A percentile compares a stretch with the other conserved stretches of the same genome.
Conservation (phyloP, 148 eudicot genomes). For the Vaccinium darrowii region DNA sequence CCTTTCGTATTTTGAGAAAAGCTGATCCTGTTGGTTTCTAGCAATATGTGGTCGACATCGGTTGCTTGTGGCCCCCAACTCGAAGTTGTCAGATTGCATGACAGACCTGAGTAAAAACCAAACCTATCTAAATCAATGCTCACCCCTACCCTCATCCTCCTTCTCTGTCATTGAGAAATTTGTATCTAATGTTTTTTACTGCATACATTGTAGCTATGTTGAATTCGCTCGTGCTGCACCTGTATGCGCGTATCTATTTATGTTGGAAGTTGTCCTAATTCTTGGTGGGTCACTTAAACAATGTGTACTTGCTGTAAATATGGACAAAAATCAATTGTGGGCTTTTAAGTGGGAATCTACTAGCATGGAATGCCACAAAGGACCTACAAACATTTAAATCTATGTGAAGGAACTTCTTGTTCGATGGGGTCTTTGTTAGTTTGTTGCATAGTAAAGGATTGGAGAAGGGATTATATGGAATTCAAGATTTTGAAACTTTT, state of each 20-base stretch:
- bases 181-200: no score
- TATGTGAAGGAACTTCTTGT: background rate
- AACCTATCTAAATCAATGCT: no score
- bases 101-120: no score
- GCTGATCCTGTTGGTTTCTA: no score
- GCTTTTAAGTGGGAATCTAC: conserved; percentile 49
- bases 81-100: no score
- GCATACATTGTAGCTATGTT: no score
- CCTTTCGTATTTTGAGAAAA: no score
- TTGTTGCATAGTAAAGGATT: background rate
- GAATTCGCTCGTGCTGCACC: background rate
- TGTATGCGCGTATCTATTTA: background rate
- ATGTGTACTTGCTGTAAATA: conserved; percentile 53
- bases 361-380: conserved; percentile 19
- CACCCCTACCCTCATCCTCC: no score
- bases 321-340: conserved; percentile 53
- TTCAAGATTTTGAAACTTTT: background rate
- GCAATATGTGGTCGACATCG: no score
- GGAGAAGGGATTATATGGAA: background rate
- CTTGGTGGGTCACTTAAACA: conserved; percentile 46
- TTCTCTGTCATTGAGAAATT: no score
- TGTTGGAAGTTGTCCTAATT: conserved; percentile 44
- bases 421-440: background rate
- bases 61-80: no score
- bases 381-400: conserved; percentile 5